Base-by-base conservation (phyloP, 257 asterid genomes). In the Linaria vulgaris region DNA sequence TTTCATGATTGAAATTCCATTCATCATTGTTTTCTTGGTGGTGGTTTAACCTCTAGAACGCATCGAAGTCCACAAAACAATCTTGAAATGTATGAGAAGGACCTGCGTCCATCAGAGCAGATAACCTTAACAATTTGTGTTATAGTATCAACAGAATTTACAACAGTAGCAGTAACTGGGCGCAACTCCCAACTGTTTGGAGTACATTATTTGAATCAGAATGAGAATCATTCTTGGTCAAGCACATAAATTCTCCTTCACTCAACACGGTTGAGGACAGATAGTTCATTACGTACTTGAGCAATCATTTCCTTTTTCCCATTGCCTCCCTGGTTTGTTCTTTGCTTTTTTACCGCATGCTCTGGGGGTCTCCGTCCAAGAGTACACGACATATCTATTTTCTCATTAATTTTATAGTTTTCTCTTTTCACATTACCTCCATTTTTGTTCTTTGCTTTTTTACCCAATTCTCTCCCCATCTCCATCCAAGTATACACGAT, bases 41-140 rank as follows among this genome's bases (percentile, higher is more conserved):
- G 6, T 19, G 57, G 15, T 44, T 8, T 41, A 56, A 60, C 17
- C 22, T 25, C 19, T 57, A 23, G 12, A 22, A 20, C 6, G 9
- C 17, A 23, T 59, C 56, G 63, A 50, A 53, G 64, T 44, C 53
- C 49, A 48, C n/a, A 16, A 24, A 14, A 54, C 34, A 27, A 12
- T 50, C 9, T 46, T 9, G 46, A 56, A 56, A 44, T 50, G 11
- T 44, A n/a, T 44, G 16, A 14, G 16, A 4, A 13, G 49, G 17
- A 44, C 12, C 16, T 17, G 38, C 49, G 49, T 37, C 6, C 21
- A 9, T 50, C 12, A 23, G 66, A 59, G 58, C 69, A 34, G 41
- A 34, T 3, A 3, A 43, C 22, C 43, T 39, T 23, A 20, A 23
- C 58, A 44, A 57, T 48, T 66, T 44, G 46, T 59, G 16, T 27